Evolutionary conservation across 352 stramenopile species (phyloP), one percentile per base, ranked within the genome.

Genomic region (Pythium plurisporium): DNA sequence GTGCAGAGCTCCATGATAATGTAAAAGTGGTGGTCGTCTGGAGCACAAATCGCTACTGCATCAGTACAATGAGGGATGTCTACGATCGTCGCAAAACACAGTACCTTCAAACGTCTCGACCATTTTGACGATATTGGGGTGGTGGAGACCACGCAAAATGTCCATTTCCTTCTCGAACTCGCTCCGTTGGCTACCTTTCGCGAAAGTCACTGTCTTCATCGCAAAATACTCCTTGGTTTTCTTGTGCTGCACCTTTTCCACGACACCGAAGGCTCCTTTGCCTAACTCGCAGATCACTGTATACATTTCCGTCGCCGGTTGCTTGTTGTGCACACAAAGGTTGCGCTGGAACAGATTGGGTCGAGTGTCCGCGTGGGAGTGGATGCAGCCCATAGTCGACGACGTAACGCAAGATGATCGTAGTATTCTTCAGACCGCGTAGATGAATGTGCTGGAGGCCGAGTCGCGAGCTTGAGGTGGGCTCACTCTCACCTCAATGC

Each of bases 1-100:
- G 72, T 64, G 34, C 76, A 82, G 26, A 93, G 76, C 59, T 93
- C 82, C 82, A 93, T 93, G 72, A 93, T 88, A 62, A 93, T 91
- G 57, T 86, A 87, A 57, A 93, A 91, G 50, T 90, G 79, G 44
- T 86, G 67, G 29, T 72, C 59, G 31, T 87, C 77, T 61, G 36
- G 27, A 27, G 8, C 8, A 45, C n/a, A n/a, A n/a, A n/a, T n/a
- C n/a, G n/a, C n/a, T n/a, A n/a, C n/a, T n/a, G n/a, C n/a, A n/a
- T n/a, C n/a, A n/a, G n/a, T n/a, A n/a, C n/a, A n/a, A n/a, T n/a
- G n/a, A n/a, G n/a, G n/a, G n/a, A n/a, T n/a, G n/a, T n/a, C n/a
- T 10, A 25, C 23, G 26, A 15, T 26, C 5, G 12, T 4, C 5
- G 20, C 36, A 17, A 22, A 5, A 44, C 7, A 41, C n/a, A 47